Evolutionary conservation across 2,329 filamentous ascomycete genomes (phyloP).

Genomic region (Claviceps purpurea): DNA sequence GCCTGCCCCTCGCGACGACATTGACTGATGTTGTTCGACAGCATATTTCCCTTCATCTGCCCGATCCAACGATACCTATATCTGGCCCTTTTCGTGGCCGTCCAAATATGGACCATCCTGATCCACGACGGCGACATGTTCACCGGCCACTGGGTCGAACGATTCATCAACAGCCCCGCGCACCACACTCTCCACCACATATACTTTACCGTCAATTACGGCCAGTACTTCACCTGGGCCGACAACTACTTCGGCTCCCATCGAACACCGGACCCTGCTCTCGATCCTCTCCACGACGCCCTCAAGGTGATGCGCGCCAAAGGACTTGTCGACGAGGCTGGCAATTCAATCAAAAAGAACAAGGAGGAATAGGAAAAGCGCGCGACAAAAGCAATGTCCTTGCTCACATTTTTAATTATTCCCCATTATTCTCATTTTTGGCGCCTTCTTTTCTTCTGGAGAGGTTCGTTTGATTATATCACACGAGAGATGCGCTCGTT

Average conservation of each 20-base stretch:
- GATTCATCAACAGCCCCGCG: constrained; percentile 70
- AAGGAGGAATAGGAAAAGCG: constrained; percentile 15
- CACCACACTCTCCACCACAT: constrained; percentile 71
- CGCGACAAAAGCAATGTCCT: not conserved
- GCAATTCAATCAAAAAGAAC: constrained; percentile 22
- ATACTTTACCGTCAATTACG: constrained; percentile 56
- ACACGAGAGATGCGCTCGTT: no score
- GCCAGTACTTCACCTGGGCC: constrained; percentile 53
- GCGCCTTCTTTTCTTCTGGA: constrained; percentile 18
- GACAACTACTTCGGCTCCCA: constrained; percentile 18
- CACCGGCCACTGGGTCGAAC: constrained; percentile 61
- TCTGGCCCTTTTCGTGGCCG: constrained; percentile 73
- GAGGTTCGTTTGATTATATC: no score
- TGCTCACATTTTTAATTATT: not conserved
- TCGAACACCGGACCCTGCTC: constrained; percentile 26
- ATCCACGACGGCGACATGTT: constrained; percentile 95
- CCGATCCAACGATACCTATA: constrained; percentile 86
- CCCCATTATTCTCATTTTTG: not conserved
- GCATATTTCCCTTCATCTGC: constrained; percentile 78
- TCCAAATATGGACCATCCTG: constrained; percentile 95
- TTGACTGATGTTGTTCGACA: not conserved
- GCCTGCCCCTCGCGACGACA: no score
- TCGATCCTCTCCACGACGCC: constrained; percentile 31
- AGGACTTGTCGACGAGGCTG: constrained; percentile 30
- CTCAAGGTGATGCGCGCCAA: constrained; percentile 30